Evolutionary conservation across 1,284 basidiomycete genomes (phyloP).

Genomic region (Agroathelia rolfsii): DNA sequence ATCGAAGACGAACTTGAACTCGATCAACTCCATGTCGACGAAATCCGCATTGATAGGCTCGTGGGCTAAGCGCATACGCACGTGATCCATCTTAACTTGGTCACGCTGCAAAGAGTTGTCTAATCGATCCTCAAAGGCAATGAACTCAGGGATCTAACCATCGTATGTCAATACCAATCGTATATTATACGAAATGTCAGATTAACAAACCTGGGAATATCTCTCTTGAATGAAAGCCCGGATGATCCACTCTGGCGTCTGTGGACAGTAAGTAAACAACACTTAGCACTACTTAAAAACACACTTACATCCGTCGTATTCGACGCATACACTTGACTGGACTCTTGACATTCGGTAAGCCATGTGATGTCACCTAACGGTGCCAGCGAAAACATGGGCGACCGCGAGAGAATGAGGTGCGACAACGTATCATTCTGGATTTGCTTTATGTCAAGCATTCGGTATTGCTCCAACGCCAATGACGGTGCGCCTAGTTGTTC

Average conservation of each 20-base stretch:
- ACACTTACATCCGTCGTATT: slow-evolving; percentile 61
- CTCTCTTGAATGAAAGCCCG: slow-evolving; percentile 70
- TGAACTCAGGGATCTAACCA: slow-evolving; percentile 68
- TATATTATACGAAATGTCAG: no score
- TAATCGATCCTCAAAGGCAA: slow-evolving; percentile 64
- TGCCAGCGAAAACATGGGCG: slow-evolving; percentile 71
- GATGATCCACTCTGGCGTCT: slow-evolving; percentile 74
- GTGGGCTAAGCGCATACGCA: slow-evolving; percentile 72
- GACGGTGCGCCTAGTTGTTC: slow-evolving; percentile 63
- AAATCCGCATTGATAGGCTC: slow-evolving; percentile 59
- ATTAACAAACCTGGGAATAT: slow-evolving; percentile 64
- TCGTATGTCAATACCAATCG: slow-evolving; percentile 1
- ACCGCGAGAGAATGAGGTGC: slow-evolving; percentile 66
- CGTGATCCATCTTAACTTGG: slow-evolving; percentile 68
- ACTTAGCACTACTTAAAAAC: slow-evolving; percentile 5
- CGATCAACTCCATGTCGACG: slow-evolving; percentile 71
- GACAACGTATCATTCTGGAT: slow-evolving; percentile 81
- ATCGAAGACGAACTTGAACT: slow-evolving; percentile 75
- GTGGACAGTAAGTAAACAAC: slow-evolving; percentile 5
- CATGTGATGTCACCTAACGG: slow-evolving; percentile 62
- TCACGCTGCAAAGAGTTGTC: slow-evolving; percentile 76
- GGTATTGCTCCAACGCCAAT: slow-evolving; percentile 67
- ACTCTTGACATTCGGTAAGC: slow-evolving; percentile 63
- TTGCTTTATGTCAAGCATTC: slow-evolving; percentile 65
- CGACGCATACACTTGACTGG: slow-evolving; percentile 67